phyloP scores from a whole-genome alignment of 768 basidiomycete genomes.

The Collybiopsis luxurians region DNA sequence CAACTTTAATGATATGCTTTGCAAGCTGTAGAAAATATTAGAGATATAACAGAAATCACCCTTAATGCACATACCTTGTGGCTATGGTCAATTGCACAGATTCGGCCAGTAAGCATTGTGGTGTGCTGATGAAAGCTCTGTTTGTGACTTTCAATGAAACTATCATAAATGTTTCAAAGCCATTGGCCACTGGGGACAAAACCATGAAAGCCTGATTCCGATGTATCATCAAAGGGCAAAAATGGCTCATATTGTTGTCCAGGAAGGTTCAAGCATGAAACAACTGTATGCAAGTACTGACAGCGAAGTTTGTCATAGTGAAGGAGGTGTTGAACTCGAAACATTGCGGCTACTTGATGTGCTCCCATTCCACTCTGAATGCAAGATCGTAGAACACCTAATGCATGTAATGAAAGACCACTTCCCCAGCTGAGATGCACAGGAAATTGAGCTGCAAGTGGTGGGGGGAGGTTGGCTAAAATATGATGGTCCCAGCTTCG shows the following conservation, averaged over 20 bases:
- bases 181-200: conserved; percentile 21
- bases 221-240: conserved; percentile 16
- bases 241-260: conserved; percentile 8
- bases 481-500: no score
- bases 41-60: background rate
- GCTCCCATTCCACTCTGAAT: no score
- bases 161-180: conserved; percentile 21
- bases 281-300: no score
- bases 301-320: no score
- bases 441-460: no score
- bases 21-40: conserved; percentile 6
- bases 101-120: conserved; percentile 7
- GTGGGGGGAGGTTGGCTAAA: no score
- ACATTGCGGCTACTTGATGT: no score
- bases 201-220: conserved; percentile 15
- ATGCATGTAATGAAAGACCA: no score
- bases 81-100: conserved; percentile 13
- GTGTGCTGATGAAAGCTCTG: conserved; percentile 11
- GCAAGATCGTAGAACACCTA: no score
- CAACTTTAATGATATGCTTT: conserved; percentile 10
- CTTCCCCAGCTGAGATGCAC: no score
- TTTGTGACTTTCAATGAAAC: conserved; percentile 13
- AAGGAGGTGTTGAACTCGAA: no score
- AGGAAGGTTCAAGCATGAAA: background rate
- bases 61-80: conserved; percentile 9